Evolutionary conservation across 2,329 filamentous ascomycete genomes (phyloP).

Genomic region (Endothia cerciana): DNA sequence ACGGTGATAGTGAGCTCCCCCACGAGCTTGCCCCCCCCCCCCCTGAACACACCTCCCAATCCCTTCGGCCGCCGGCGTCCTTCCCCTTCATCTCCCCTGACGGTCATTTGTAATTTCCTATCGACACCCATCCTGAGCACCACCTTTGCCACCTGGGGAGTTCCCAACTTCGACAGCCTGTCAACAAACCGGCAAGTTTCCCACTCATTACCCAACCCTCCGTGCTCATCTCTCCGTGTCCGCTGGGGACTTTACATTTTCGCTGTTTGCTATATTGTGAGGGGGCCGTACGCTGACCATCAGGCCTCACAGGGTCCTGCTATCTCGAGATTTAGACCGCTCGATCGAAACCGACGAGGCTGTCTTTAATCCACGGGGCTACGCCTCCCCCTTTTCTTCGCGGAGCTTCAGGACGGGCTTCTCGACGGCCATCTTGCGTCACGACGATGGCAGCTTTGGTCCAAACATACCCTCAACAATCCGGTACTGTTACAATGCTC

Average conservation of each 20-base stretch:
- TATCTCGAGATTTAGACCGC: neutral
- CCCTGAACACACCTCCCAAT: constrained; percentile 42
- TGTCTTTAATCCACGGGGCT: constrained; percentile 5
- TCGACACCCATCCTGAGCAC: constrained; percentile 29
- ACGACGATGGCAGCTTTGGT: constrained; percentile 81
- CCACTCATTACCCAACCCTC: neutral
- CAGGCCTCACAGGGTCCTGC: neutral
- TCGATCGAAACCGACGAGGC: constrained; percentile 1
- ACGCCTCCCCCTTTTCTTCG: constrained; percentile 28
- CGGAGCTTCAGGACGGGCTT: constrained; percentile 21
- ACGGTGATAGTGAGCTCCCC: constrained; percentile 53
- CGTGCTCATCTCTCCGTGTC: neutral
- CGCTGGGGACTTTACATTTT: neutral
- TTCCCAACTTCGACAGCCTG: constrained; percentile 19
- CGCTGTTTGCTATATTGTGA: neutral
- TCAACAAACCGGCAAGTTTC: constrained; percentile 28
- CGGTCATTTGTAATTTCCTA: constrained; percentile 42
- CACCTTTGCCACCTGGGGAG: constrained; percentile 16
- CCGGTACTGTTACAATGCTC: constrained; percentile 74
- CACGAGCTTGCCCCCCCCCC: constrained; percentile 44
- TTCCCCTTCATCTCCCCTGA: constrained; percentile 43
- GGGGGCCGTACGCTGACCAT: neutral
- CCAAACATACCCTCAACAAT: constrained; percentile 78
- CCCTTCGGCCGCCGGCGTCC: constrained; percentile 61
- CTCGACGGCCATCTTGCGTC: constrained; percentile 31